Percentiles rank a stretch among this genome's conserved stretches.
Conservation (phyloP, 768 basidiomycete species). For the Leccinum rimulosum region DNA sequence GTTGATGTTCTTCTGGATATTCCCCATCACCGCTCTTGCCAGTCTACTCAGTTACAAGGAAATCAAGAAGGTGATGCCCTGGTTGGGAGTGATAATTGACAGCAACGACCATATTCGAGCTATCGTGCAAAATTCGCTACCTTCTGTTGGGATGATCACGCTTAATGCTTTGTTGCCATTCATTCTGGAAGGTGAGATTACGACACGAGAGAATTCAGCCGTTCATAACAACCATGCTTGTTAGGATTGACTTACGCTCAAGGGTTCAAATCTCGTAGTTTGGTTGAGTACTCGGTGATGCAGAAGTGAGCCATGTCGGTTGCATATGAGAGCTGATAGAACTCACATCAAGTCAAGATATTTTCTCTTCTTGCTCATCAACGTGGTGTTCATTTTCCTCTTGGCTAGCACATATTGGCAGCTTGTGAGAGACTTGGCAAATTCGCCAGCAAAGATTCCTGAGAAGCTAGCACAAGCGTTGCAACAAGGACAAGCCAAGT, state of each 20-base stretch:
- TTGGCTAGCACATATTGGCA: slow-evolving; percentile 91
- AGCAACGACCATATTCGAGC: slow-evolving; percentile 76
- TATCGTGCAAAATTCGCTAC: slow-evolving; percentile 92
- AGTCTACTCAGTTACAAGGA: slow-evolving; percentile 88
- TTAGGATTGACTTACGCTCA: slow-evolving; percentile 77
- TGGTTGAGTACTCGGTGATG: slow-evolving; percentile 90
- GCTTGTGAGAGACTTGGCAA: slow-evolving; percentile 86
- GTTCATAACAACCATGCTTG: slow-evolving; percentile 29
- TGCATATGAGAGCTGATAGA: neutral
- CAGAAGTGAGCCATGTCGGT: slow-evolving; percentile 63
- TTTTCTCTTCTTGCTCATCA: slow-evolving; percentile 87
- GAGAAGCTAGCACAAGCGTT: slow-evolving; percentile 87
- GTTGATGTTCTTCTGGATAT: slow-evolving; percentile 87
- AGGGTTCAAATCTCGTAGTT: slow-evolving; percentile 85
- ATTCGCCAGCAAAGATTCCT: slow-evolving; percentile 91
- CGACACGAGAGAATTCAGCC: neutral
- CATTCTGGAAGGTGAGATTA: slow-evolving; percentile 70
- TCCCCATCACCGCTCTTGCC: slow-evolving; percentile 87
- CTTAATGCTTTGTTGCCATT: slow-evolving; percentile 90
- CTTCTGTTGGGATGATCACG: slow-evolving; percentile 84
- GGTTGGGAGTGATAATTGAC: slow-evolving; percentile 84
- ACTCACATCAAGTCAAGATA: slow-evolving; percentile 56
- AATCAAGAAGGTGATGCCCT: slow-evolving; percentile 87
- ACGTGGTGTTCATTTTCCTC: slow-evolving; percentile 93
- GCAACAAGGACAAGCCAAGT: slow-evolving; percentile 73